These are phyloP conservation scores for Lonicera japonica DNA, from an alignment of 129 eudicot species.

Conservation along the genomic window DNA sequence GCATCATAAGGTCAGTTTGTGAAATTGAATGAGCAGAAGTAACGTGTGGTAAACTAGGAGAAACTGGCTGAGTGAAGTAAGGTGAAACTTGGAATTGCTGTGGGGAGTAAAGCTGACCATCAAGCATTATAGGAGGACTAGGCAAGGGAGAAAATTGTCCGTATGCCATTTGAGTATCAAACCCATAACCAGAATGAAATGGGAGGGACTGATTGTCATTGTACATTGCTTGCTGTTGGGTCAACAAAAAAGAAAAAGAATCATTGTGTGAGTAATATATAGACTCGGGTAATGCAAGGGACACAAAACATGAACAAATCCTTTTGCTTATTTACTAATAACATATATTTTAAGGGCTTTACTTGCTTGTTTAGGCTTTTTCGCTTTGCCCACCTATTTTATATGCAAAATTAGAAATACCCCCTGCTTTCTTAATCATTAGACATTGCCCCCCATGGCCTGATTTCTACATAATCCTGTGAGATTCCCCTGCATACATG, in stretches of 20 bases:
- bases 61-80: conserved; percentile 65
- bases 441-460: too few species aligned
- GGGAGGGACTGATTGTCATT: conserved; percentile 59
- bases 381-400: too few species aligned
- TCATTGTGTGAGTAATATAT: too few species aligned
- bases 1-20: conserved; percentile 52
- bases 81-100: conserved; percentile 73
- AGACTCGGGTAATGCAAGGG: conserved; percentile 4
- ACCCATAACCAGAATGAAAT: conserved; percentile 75
- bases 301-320: background rate
- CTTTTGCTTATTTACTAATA: too few species aligned
- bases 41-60: conserved; percentile 70
- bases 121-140: conserved; percentile 80
- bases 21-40: conserved; percentile 53
- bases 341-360: too few species aligned
- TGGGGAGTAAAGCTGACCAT: conserved; percentile 77
- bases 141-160: conserved; percentile 90
- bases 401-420: too few species aligned
- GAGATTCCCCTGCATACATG: too few species aligned
- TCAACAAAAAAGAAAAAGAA: too few species aligned
- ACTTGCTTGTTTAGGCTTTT: too few species aligned
- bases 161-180: conserved; percentile 67
- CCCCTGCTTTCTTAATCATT: too few species aligned
- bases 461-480: too few species aligned
- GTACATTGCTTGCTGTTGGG: conserved; percentile 50